phyloP scores from a whole-genome alignment of 306 rosid genomes.

The Chamaecrista fasciculata region DNA sequence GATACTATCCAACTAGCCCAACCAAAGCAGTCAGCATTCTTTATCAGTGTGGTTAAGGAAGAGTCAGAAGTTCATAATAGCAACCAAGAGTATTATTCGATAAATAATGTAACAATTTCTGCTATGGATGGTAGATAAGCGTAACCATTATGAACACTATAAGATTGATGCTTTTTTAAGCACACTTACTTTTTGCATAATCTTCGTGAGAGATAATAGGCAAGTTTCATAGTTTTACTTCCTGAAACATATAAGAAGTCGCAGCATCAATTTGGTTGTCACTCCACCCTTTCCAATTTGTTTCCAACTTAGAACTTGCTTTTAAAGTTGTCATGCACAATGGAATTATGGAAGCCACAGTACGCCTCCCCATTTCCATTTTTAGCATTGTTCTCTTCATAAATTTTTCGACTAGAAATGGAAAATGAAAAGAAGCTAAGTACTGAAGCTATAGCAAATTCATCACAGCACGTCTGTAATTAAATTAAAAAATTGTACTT shows the following conservation, averaged over 20 bases:
- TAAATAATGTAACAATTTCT: slow-evolving; percentile 12
- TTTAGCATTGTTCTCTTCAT: no score
- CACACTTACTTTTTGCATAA: background rate
- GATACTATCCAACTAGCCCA: slow-evolving; percentile 8
- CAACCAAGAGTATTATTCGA: background rate
- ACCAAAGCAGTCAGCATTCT: slow-evolving; percentile 19
- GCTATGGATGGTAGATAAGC: background rate
- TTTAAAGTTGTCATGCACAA: no score
- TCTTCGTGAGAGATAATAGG: background rate
- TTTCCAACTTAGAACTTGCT: no score
- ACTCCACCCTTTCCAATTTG: no score
- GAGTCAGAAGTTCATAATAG: background rate
- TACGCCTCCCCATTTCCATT: no score
- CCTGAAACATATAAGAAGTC: background rate
- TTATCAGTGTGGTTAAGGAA: background rate
- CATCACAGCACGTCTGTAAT: no score
- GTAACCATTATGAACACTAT: background rate
- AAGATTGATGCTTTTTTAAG: background rate
- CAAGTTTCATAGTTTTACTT: no score
- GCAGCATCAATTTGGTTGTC: background rate
- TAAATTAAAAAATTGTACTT: no score
- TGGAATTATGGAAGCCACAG: no score
- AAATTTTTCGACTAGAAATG: no score
- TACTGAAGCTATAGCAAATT: no score
- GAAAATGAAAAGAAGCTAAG: no score